Evolutionary conservation across 352 stramenopile species (phyloP).

Genomic region (Globisporangium viniferum): DNA sequence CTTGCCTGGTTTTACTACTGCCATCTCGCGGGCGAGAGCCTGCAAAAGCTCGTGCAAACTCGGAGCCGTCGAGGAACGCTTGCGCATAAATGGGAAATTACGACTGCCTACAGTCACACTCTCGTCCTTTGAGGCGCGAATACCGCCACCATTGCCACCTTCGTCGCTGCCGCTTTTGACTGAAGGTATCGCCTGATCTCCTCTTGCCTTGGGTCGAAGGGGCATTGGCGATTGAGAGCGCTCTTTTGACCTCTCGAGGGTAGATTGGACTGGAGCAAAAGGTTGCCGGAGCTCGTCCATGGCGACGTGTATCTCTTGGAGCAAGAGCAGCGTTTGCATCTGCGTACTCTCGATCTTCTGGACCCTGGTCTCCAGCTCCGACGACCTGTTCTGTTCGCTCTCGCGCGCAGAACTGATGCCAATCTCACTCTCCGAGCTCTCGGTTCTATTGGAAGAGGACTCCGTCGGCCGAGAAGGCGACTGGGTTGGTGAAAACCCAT

Average conservation of each 20-base stretch:
- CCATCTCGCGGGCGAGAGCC: background rate
- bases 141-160: background rate
- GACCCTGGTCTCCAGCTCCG: background rate
- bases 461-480: background rate
- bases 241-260: background rate
- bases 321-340: background rate
- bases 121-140: background rate
- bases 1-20: background rate
- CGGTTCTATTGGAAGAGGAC: background rate
- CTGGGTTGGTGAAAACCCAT: background rate
- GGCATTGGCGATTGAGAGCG: background rate
- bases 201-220: background rate
- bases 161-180: background rate
- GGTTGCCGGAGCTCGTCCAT: background rate
- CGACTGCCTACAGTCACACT: background rate
- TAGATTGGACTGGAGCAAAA: background rate
- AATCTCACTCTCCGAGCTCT: background rate
- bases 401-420: background rate
- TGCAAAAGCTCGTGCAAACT: background rate
- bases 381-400: background rate
- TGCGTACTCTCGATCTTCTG: background rate
- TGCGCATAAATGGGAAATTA: background rate
- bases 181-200: background rate
- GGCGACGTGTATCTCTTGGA: background rate
- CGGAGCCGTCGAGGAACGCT: background rate